Evolutionary conservation across 2,329 filamentous ascomycete genomes (phyloP).

Genomic region (Ophiobolus disseminans): DNA sequence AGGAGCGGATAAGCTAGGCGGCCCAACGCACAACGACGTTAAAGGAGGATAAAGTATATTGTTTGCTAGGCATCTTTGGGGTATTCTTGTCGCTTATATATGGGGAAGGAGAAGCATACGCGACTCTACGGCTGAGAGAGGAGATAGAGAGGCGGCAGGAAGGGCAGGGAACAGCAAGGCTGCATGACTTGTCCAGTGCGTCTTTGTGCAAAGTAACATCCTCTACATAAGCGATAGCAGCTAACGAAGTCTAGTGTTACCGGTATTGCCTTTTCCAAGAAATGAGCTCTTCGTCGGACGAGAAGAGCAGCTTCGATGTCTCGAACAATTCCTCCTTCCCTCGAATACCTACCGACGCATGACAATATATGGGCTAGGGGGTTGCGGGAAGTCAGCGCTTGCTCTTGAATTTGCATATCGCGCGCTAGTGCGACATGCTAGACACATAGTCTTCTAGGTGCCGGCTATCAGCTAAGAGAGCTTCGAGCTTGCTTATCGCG

Average conservation of each 20-base stretch:
- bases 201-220: not conserved
- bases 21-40: slow-evolving; percentile 24
- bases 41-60: slow-evolving; percentile 34
- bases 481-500: slow-evolving; percentile 30
- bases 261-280: slow-evolving; percentile 18
- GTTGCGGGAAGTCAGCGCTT: slow-evolving; percentile 26
- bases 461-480: slow-evolving; percentile 27
- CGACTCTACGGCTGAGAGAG: slow-evolving; percentile 20
- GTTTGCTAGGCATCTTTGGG: slow-evolving; percentile 32
- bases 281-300: slow-evolving; percentile 23
- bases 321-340: slow-evolving; percentile 15
- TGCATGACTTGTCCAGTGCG: slow-evolving; percentile 2
- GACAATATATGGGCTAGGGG: slow-evolving; percentile 24
- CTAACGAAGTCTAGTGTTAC: slow-evolving; percentile 17
- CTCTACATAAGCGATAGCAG: not conserved
- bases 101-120: slow-evolving; percentile 25
- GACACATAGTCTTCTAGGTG: slow-evolving; percentile 23
- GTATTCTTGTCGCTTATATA: slow-evolving; percentile 18
- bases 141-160: slow-evolving; percentile 20
- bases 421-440: slow-evolving; percentile 29
- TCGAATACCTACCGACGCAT: slow-evolving; percentile 13
- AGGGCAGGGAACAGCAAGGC: slow-evolving; percentile 7
- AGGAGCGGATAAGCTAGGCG: slow-evolving; percentile 34
- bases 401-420: slow-evolving; percentile 50
- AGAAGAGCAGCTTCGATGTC: slow-evolving; percentile 16